Conservation (phyloP, 192 early-diverging fungal genomes). For the Ramicandelaber brevisporus region DNA sequence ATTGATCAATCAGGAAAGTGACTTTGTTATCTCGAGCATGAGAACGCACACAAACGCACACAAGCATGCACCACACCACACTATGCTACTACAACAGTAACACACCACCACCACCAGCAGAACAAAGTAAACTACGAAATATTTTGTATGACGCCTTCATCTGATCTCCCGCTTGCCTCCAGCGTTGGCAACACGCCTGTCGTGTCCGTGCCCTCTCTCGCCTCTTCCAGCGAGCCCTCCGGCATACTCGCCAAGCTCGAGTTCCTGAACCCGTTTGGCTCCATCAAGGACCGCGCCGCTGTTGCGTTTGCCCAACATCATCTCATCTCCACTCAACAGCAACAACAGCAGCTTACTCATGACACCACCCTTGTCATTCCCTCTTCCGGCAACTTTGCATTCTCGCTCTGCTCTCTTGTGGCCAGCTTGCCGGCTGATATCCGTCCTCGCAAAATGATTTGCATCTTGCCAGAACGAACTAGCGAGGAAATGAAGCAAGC, state of each 20-base stretch:
- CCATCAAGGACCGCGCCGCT: conserved; percentile 51
- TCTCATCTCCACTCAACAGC: conserved; percentile 1
- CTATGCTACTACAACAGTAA: too few species aligned
- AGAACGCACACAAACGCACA: too few species aligned
- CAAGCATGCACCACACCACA: too few species aligned
- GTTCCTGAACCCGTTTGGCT: conserved; percentile 39
- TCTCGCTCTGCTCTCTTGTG: conserved; percentile 32
- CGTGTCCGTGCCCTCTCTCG: conserved; percentile 12
- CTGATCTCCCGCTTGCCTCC: conserved; percentile 3
- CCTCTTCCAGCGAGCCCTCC: conserved; percentile 1
- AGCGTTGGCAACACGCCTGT: conserved; percentile 35
- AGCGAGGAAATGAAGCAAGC: conserved; percentile 35
- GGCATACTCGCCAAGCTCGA: conserved; percentile 49
- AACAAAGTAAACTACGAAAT: too few species aligned
- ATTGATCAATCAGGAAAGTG: too few species aligned
- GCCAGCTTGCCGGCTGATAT: conserved; percentile 8
- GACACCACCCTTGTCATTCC: conserved; percentile 33
- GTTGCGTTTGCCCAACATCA: conserved; percentile 4
- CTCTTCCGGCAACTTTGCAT: conserved; percentile 38
- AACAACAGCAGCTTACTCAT: conserved; percentile 6
- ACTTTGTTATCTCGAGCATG: too few species aligned
- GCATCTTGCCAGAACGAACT: conserved; percentile 42
- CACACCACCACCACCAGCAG: too few species aligned
- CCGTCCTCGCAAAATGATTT: conserved; percentile 5
- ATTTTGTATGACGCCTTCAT: neutral